These are phyloP conservation scores for Corymbia citriodora DNA, from an alignment of 441 rosid genomes.

Conservation along the genomic window DNA sequence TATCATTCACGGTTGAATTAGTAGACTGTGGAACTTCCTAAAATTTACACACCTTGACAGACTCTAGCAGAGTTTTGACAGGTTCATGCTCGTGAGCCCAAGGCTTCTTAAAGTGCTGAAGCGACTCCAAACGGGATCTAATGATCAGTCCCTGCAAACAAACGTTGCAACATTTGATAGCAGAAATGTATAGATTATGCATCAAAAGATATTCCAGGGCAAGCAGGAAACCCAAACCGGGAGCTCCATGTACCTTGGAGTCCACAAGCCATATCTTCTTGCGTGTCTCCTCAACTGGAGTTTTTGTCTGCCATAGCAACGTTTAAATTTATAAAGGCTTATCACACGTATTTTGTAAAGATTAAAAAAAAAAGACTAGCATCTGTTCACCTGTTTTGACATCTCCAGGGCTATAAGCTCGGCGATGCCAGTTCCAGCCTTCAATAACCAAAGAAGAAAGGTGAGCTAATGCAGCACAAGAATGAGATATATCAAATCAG, in stretches of 20 bases:
- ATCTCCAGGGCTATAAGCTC: constrained; percentile 16
- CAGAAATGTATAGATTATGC: background rate
- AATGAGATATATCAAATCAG: background rate
- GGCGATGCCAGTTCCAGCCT: constrained; percentile 14
- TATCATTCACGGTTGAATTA: background rate
- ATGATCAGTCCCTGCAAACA: constrained; percentile 70
- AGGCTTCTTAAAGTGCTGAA: constrained; percentile 92
- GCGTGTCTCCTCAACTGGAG: constrained; percentile 7
- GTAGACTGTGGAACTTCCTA: background rate
- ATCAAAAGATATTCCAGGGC: background rate
- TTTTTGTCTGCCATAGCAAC: background rate
- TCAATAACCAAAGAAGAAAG: background rate
- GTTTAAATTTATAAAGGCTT: background rate
- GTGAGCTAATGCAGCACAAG: background rate
- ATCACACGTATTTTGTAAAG: background rate
- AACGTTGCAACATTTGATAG: background rate
- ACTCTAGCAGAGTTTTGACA: constrained; percentile 52
- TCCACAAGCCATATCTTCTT: constrained; percentile 16
- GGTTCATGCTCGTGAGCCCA: constrained; percentile 91
- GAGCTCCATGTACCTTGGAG: constrained; percentile 4
- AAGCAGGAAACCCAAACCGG: background rate
- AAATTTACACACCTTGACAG: constrained; percentile 54
- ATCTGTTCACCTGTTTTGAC: constrained; percentile 9
- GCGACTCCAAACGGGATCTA: constrained; percentile 70
- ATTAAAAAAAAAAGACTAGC: background rate